These are phyloP conservation scores for Suhomyces prunicola DNA, from an alignment of 805 yeast genomes.

Conservation along the genomic window DNA sequence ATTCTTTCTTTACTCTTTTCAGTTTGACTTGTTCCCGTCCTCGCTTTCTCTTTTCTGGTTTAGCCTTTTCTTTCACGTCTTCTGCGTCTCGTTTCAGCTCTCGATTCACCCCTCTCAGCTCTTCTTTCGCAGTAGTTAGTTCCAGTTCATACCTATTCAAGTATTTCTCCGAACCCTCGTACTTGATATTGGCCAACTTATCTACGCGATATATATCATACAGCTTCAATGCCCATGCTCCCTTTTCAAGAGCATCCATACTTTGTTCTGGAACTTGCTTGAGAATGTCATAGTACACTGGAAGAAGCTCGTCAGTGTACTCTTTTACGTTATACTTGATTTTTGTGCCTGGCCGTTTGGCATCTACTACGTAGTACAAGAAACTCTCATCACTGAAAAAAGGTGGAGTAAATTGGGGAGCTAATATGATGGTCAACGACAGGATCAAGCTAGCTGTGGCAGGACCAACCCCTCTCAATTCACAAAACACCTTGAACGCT, in stretches of 20 bases:
- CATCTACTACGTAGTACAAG: constrained; percentile 29
- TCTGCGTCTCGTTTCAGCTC: background rate
- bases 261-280: constrained; percentile 1
- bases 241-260: constrained; percentile 25
- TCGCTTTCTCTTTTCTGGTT: background rate
- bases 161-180: constrained; percentile 11
- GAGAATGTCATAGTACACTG: constrained; percentile 15
- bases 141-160: background rate
- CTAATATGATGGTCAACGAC: constrained; percentile 27
- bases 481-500: constrained; percentile 30
- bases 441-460: constrained; percentile 47
- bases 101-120: background rate
- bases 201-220: constrained; percentile 23
- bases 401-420: constrained; percentile 32
- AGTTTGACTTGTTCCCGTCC: background rate
- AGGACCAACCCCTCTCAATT: constrained; percentile 47
- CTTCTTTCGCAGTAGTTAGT: background rate
- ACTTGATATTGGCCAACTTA: constrained; percentile 22
- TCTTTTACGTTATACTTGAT: constrained; percentile 44
- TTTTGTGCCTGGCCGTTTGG: constrained; percentile 20
- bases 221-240: constrained; percentile 38
- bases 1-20: background rate
- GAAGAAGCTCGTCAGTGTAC: constrained; percentile 36
- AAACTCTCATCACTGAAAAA: constrained; percentile 51
- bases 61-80: background rate